Evolutionary conservation across 164 flowering plant species (phyloP).

Genomic region (Nymphaea colorata): DNA sequence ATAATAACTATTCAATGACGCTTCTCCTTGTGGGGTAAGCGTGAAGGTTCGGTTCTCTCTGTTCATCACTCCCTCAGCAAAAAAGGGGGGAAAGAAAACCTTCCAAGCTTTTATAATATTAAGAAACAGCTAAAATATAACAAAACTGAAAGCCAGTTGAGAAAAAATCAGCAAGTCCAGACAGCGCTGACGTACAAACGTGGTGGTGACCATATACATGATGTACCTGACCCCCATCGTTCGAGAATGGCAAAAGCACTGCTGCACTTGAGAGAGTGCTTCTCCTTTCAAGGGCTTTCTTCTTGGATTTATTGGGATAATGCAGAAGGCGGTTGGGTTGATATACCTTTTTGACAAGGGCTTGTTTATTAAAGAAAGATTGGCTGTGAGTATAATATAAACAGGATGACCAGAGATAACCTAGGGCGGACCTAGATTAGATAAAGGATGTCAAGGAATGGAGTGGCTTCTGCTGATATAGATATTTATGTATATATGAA

Average conservation of each 20-base stretch:
- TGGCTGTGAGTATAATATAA: conserved; percentile 17
- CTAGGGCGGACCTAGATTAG: conserved; percentile 16
- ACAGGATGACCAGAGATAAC: conserved; percentile 10
- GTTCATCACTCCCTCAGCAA: not conserved
- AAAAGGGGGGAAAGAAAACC: not conserved
- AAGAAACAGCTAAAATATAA: not conserved
- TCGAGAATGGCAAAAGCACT: not conserved
- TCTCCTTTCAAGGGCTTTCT: not conserved
- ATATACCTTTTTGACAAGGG: not conserved
- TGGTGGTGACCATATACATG: not conserved
- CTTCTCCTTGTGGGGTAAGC: not conserved
- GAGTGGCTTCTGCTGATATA: not conserved
- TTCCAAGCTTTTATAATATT: not conserved
- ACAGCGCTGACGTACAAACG: not conserved
- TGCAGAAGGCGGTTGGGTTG: no score
- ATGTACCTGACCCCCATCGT: not conserved
- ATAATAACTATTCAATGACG: not conserved
- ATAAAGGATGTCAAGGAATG: conserved; percentile 15
- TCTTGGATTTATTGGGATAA: not conserved
- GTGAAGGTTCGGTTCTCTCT: not conserved
- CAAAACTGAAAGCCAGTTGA: not conserved
- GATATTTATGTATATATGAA: no score
- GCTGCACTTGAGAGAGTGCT: not conserved
- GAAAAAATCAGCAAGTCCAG: not conserved
- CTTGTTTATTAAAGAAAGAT: conserved; percentile 33